These are phyloP conservation scores for Aspergillus brasiliensis DNA, from an alignment of 2,329 filamentous ascomycete species.

Conservation along the genomic window DNA sequence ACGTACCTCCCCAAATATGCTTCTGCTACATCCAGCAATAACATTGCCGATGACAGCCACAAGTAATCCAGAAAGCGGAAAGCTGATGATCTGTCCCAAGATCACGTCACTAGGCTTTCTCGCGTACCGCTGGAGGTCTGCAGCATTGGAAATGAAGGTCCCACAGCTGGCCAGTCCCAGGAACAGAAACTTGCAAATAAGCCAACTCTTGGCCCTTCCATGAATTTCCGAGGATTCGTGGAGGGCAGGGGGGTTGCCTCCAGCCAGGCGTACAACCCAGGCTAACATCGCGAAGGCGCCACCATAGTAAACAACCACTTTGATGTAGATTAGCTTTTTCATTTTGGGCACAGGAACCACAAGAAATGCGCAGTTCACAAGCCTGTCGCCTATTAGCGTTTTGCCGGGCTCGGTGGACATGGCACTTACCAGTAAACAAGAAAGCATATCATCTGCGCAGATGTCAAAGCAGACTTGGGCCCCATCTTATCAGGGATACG, in stretches of 20 bases:
- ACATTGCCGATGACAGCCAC: slow-evolving; percentile 45
- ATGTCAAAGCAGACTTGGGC: slow-evolving; percentile 42
- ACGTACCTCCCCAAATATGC: slow-evolving; percentile 33
- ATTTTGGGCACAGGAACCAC: slow-evolving; percentile 44
- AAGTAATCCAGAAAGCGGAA: slow-evolving; percentile 44
- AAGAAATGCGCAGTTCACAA: slow-evolving; percentile 44
- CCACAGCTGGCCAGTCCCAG: slow-evolving; percentile 30
- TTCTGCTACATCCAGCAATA: slow-evolving; percentile 36
- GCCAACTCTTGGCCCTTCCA: slow-evolving; percentile 40
- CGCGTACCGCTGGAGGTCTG: slow-evolving; percentile 50
- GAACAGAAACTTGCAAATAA: slow-evolving; percentile 42
- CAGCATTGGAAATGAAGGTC: slow-evolving; percentile 40
- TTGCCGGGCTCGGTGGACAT: not conserved
- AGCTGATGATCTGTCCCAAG: slow-evolving; percentile 45
- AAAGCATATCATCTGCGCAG: slow-evolving; percentile 48
- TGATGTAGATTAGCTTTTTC: slow-evolving; percentile 37
- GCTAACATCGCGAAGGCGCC: slow-evolving; percentile 44
- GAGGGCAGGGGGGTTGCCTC: slow-evolving; percentile 28
- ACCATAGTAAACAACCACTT: slow-evolving; percentile 42
- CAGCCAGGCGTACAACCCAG: slow-evolving; percentile 41
- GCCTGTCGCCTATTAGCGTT: slow-evolving; percentile 10
- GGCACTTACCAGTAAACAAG: slow-evolving; percentile 40
- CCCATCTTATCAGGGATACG: slow-evolving; percentile 46
- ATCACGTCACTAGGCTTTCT: slow-evolving; percentile 45
- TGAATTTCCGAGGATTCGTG: slow-evolving; percentile 31